Evolutionary conservation across 768 basidiomycete species (phyloP).

Genomic region (Boletus sensibilis): DNA sequence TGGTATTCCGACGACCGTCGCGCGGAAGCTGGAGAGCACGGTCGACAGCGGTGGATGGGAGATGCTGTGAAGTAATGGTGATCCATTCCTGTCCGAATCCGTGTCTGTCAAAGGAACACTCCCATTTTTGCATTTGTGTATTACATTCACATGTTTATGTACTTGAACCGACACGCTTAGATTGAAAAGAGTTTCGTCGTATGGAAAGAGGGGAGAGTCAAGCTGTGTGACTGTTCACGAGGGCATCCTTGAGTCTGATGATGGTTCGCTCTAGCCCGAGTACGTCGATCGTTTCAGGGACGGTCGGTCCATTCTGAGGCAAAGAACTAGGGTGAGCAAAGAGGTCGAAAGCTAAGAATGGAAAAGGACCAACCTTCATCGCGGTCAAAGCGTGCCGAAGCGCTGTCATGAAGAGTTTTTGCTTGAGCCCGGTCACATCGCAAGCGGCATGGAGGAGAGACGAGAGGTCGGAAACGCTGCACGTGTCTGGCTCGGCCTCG

Average conservation of each 20-base stretch:
- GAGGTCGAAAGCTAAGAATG: neutral
- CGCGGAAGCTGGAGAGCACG: constrained; percentile 82
- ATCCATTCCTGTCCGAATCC: neutral
- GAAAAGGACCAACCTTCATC: constrained; percentile 59
- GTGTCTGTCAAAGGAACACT: neutral
- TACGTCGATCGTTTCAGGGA: constrained; percentile 40
- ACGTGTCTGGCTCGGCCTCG: neutral
- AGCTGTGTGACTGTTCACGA: neutral
- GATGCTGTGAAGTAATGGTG: constrained; percentile 49
- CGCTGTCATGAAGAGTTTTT: constrained; percentile 64
- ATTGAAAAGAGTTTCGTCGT: neutral
- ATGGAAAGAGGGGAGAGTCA: neutral
- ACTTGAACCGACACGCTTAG: neutral
- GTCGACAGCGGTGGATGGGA: constrained; percentile 95
- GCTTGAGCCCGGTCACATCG: constrained; percentile 38
- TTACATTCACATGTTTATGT: neutral
- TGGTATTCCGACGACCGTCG: constrained; percentile 84
- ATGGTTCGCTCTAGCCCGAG: constrained; percentile 34
- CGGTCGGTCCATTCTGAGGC: constrained; percentile 42
- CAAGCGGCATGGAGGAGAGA: constrained; percentile 46
- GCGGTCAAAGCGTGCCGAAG: constrained; percentile 80
- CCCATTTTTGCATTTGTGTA: neutral
- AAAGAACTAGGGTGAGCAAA: neutral
- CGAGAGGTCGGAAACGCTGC: constrained; percentile 27
- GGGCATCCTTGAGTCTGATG: constrained; percentile 18